Percentiles rank a stretch among this genome's conserved stretches.
Evolutionary conservation across 2,329 filamentous ascomycete genomes (phyloP).

Genomic region (Lecanicillium sp.): DNA sequence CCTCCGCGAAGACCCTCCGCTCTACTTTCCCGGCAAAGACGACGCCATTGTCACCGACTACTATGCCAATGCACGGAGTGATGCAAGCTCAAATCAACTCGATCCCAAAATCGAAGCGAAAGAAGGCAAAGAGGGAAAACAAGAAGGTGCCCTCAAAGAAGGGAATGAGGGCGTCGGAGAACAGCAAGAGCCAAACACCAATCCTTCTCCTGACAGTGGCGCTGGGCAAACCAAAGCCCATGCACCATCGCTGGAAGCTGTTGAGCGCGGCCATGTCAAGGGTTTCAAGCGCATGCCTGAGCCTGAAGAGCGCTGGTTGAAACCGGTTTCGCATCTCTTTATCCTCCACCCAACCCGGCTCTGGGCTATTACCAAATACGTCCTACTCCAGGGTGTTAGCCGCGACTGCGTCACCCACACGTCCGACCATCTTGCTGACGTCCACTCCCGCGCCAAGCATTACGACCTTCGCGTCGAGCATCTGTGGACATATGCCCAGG

Average conservation of each 20-base stretch:
- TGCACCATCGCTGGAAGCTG: slow-evolving; percentile 10
- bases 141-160: too few relatives aligned
- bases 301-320: slow-evolving; percentile 16
- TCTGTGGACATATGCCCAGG: slow-evolving; percentile 36
- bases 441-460: slow-evolving; percentile 24
- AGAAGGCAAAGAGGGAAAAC: too few relatives aligned
- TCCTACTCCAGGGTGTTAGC: slow-evolving; percentile 16
- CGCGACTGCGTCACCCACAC: slow-evolving; percentile 14
- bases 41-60: slow-evolving; percentile 19
- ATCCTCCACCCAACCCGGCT: slow-evolving; percentile 17
- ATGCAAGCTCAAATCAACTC: background rate
- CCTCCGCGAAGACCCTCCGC: slow-evolving; percentile 14
- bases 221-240: too few relatives aligned
- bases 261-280: slow-evolving; percentile 15
- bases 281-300: slow-evolving; percentile 32
- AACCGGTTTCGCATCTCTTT: too few relatives aligned
- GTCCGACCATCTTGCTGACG: slow-evolving; percentile 5
- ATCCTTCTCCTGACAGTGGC: too few relatives aligned
- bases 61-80: slow-evolving; percentile 11
- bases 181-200: too few relatives aligned
- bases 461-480: slow-evolving; percentile 40
- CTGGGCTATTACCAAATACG: slow-evolving; percentile 13
- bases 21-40: slow-evolving; percentile 17
- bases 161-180: too few relatives aligned
- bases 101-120: background rate